Evolutionary conservation across 108 stramenopile genomes (phyloP), one percentile per base, ranked within the genome.

Genomic region (Nitzschia sp.): DNA sequence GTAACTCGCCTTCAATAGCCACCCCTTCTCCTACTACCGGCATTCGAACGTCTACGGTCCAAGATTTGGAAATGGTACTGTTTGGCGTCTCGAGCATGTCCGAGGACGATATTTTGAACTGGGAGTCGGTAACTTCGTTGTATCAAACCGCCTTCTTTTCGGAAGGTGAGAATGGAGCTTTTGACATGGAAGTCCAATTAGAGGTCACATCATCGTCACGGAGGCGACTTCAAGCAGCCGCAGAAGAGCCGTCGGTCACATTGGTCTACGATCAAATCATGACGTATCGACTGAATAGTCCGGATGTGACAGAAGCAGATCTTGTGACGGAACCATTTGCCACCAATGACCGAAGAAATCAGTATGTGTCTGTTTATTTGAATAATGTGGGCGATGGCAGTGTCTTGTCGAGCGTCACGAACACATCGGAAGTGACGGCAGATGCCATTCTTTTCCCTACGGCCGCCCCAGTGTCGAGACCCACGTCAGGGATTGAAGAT

Each of bases 51-150:
- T 28, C 23, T 15, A 29, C 41, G 6, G 6, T 61, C 22, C 22
- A 41, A 45, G 60, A 45, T 21, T 61, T 61, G 41, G 31, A 31
- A 41, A 61, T 61, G 36, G 44, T 41, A 4, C 25, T 61, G 60
- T 61, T 25, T 61, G 60, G 60, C 0, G 32, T 45, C 21, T 44
- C 11, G 8, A 45, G 11, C n/a, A 16, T 61, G 2, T 26, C 41
- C 13, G 29, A 38, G 25, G 60, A 19, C 13, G 60, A 61, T 45
- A 16, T 34, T 13, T 9, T 8, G 6, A 22, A 61, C 25, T 61
- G 60, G 60, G 32, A 41, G 41, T 8, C 33, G 21, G 60, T 34
- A 11, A 61, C 60, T 1, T 19, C 41, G 1, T 41, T 41, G 36
- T 61, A 61, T 45, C 60, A 23, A 27, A 22, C 60, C 0, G 36